A percentile compares a stretch with the other conserved stretches of the same genome.
phyloP scores from a whole-genome alignment of 2,329 filamentous ascomycete species.

The Thielaviopsis musarum region DNA sequence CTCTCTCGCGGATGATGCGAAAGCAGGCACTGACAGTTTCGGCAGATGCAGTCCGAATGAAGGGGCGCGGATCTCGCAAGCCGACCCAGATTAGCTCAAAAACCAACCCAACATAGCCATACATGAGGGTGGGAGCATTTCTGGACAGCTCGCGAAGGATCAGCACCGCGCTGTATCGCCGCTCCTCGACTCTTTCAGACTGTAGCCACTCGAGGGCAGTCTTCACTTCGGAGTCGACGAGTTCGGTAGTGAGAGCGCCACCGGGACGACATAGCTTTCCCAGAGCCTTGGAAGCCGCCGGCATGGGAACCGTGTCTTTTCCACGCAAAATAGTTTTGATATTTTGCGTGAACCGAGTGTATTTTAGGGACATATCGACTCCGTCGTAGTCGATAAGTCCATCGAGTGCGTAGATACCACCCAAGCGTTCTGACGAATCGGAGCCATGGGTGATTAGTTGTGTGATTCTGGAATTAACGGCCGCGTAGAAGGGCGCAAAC shows the following conservation, averaged over 20 bases:
- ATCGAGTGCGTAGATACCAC: conserved; percentile 82
- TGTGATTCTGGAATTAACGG: conserved; percentile 40
- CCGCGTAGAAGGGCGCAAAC: conserved; percentile 45
- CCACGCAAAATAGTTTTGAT: conserved; percentile 76
- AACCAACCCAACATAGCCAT: conserved; percentile 85
- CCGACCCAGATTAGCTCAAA: conserved; percentile 96
- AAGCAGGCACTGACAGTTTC: conserved; percentile 92
- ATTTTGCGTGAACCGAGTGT: conserved; percentile 83
- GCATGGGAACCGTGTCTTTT: conserved; percentile 81
- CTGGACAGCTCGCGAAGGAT: conserved; percentile 79
- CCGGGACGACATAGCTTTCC: conserved; percentile 84
- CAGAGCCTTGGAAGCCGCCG: conserved; percentile 73
- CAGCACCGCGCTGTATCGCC: conserved; percentile 82
- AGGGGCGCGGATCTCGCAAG: conserved; percentile 70
- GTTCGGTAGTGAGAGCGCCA: conserved; percentile 81
- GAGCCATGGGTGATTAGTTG: conserved; percentile 65
- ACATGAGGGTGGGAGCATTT: conserved; percentile 89
- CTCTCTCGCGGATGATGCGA: conserved; percentile 84
- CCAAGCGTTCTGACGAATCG: conserved; percentile 76
- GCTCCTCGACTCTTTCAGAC: conserved; percentile 81
- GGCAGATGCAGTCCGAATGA: conserved; percentile 82
- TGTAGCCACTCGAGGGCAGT: conserved; percentile 94
- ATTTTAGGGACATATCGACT: conserved; percentile 83
- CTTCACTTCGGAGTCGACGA: conserved; percentile 94
- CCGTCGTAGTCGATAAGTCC: conserved; percentile 92